Evolutionary conservation across 441 rosid genomes (phyloP).

Genomic region (Breynia disticha): DNA sequence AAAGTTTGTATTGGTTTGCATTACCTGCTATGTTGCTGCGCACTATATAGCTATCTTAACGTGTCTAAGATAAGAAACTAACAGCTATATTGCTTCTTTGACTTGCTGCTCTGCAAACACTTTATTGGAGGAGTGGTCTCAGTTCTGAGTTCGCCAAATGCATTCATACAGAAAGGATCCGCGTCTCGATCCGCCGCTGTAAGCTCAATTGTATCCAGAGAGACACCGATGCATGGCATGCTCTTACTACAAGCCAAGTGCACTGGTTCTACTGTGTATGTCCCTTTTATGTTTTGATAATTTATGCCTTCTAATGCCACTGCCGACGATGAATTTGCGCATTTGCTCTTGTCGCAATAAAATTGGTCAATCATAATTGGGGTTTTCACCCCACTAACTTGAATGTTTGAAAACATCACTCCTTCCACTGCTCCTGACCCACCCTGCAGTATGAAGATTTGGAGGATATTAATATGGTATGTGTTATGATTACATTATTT

Average conservation of each 20-base stretch:
- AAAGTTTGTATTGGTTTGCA: neutral
- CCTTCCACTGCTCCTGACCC: slow-evolving; percentile 68
- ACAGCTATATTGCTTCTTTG: slow-evolving; percentile 16
- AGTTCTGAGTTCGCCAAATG: slow-evolving; percentile 53
- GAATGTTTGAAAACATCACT: slow-evolving; percentile 70
- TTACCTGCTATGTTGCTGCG: no score
- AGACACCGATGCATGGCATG: slow-evolving; percentile 60
- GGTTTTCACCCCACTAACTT: slow-evolving; percentile 50
- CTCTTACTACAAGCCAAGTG: slow-evolving; percentile 74
- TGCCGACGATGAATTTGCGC: slow-evolving; percentile 60
- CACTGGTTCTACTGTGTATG: slow-evolving; percentile 53
- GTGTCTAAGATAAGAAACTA: neutral
- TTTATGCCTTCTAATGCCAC: slow-evolving; percentile 62
- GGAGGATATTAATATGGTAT: neutral
- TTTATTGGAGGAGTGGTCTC: slow-evolving; percentile 42
- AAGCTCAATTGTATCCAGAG: slow-evolving; percentile 46
- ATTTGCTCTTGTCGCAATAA: slow-evolving; percentile 54
- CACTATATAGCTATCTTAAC: no score
- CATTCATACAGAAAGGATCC: slow-evolving; percentile 64
- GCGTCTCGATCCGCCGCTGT: slow-evolving; percentile 26
- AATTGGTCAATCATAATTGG: slow-evolving; percentile 86
- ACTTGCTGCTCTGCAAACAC: slow-evolving; percentile 43
- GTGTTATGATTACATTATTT: neutral
- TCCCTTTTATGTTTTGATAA: slow-evolving; percentile 62
- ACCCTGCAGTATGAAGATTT: slow-evolving; percentile 42